Evolutionary conservation across 2,329 filamentous ascomycete genomes (phyloP).

Genomic region (Talaromyces sp.): DNA sequence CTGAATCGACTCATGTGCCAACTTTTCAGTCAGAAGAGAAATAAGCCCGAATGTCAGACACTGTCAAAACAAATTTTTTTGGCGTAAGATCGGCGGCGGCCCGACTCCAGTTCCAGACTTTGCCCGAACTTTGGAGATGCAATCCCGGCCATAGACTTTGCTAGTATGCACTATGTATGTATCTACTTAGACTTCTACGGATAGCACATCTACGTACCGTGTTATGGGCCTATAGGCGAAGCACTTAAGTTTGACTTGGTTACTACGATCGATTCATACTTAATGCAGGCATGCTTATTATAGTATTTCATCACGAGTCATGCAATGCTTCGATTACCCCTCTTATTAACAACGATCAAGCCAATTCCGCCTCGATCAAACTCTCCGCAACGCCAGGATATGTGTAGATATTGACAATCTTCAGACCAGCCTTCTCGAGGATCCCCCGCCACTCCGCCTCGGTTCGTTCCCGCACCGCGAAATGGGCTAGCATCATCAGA

Average conservation of each 20-base stretch:
- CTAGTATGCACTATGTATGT: no score
- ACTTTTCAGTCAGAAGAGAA: no score
- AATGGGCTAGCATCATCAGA: constrained; percentile 34
- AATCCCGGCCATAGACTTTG: neutral
- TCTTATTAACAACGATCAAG: neutral
- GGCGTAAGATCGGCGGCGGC: neutral
- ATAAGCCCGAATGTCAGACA: no score
- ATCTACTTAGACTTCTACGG: no score
- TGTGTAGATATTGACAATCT: neutral
- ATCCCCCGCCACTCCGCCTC: constrained; percentile 7
- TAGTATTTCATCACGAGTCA: no score
- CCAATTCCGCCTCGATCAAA: constrained; percentile 9
- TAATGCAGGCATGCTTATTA: no score
- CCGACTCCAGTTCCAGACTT: neutral
- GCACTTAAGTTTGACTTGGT: no score
- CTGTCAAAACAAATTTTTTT: neutral
- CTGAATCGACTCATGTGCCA: no score
- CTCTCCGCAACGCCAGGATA: constrained; percentile 8
- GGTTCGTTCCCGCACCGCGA: constrained; percentile 30
- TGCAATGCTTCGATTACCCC: no score
- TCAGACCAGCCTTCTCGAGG: neutral
- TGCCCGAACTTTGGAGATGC: neutral
- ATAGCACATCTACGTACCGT: no score
- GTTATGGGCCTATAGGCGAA: no score
- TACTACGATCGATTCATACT: no score